phyloP scores from a whole-genome alignment of 2,329 filamentous ascomycete species.

The Thielaviopsis euricoi region DNA sequence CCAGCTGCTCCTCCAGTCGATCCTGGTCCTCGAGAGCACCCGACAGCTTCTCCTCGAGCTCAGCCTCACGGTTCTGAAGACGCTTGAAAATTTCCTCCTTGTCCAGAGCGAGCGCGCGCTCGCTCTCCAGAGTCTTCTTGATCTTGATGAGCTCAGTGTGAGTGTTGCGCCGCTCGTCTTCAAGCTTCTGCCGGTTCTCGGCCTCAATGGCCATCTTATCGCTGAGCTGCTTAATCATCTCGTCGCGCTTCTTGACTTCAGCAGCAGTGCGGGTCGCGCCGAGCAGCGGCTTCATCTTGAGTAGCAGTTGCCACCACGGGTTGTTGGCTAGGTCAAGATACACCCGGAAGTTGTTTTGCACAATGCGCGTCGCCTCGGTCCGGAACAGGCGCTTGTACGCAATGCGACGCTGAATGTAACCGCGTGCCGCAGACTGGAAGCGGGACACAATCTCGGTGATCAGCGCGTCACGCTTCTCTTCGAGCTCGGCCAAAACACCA shows the following conservation, averaged over 20 bases:
- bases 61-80: slow-evolving; percentile 78
- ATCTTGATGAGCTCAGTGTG: slow-evolving; percentile 78
- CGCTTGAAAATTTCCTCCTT: slow-evolving; percentile 99
- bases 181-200: slow-evolving; percentile 58
- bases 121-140: slow-evolving; percentile 87
- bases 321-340: slow-evolving; percentile 82
- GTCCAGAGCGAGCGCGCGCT: slow-evolving; percentile 85
- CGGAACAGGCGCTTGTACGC: slow-evolving; percentile 89
- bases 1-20: slow-evolving; percentile 80
- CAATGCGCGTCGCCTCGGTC: slow-evolving; percentile 84
- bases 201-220: slow-evolving; percentile 66
- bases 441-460: slow-evolving; percentile 87
- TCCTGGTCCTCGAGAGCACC: slow-evolving; percentile 91
- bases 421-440: slow-evolving; percentile 84
- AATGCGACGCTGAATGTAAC: slow-evolving; percentile 73
- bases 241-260: slow-evolving; percentile 89
- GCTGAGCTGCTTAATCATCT: slow-evolving; percentile 77
- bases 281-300: slow-evolving; percentile 86
- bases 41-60: slow-evolving; percentile 82
- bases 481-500: slow-evolving; percentile 85
- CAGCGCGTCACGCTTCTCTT: slow-evolving; percentile 84
- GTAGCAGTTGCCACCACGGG: slow-evolving; percentile 94
- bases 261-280: slow-evolving; percentile 81
- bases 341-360: slow-evolving; percentile 84
- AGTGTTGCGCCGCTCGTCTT: slow-evolving; percentile 79